Base-by-base conservation (phyloP, 345 rosid species). In the Mangifera indica region DNA sequence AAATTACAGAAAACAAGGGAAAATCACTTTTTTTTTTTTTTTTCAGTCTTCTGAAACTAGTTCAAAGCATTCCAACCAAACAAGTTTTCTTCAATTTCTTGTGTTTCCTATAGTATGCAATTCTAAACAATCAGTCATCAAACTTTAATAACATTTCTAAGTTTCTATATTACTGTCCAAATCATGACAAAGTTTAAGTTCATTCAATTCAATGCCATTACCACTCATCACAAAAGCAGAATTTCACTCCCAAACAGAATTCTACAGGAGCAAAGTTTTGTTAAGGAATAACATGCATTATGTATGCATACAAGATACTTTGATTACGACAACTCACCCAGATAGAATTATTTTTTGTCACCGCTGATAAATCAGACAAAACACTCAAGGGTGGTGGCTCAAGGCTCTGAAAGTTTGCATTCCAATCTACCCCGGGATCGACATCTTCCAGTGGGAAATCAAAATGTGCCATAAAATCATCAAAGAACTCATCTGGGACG, bases 391-490 rank as follows among this genome's bases (percentile, higher is more conserved):
- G 84, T 5, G 97, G 93, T 29, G 93, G 89, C 59, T 85, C 87
- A n/a, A 94, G 82, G 74, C 74, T 70, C 68, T 85, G 81, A 76
- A 94, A 92, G 29, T 78, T 76, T 26, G 86, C 77, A 72, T 77
- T 84, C 98, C 93, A 89, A 73, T 89, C 93, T 60, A 80, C 88
- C 2, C 51, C 80, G 2, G 74, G 72, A 51, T 85, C 96, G 14
- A 83, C 78, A 67, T 87, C 93, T 79, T 92, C 97, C 63, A 81
- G 52, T 1, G 97, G 88, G 37, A 85, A 78, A 71, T 88, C 93
- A 5, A 89, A 54, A n/a, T 60, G 79, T 58, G 82, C 81, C 52
- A 88, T 63, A 62, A 83, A 77, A 55, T 85, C 88, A 72, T 87
- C 90, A 62, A 88, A 86, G 68, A 88, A 84, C 75, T 87, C 90